phyloP scores from a whole-genome alignment of 352 stramenopile species.

The Poterioochromonas sp. region DNA sequence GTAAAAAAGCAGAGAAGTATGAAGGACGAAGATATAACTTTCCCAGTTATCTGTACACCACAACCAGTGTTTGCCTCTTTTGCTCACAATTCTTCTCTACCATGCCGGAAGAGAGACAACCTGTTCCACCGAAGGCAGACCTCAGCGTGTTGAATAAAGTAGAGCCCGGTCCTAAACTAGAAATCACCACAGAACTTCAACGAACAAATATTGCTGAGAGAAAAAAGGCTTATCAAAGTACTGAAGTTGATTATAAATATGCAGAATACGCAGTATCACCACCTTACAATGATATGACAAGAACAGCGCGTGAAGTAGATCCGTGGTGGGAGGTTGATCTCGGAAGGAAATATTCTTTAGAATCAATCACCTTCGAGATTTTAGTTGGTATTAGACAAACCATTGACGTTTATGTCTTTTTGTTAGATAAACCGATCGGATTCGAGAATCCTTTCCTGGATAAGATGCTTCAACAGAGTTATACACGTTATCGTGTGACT shows the following conservation, averaged over 20 bases:
- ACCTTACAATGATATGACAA: not conserved
- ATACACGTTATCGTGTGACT: not conserved
- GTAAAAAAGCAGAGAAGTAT: not conserved
- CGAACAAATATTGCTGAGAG: not conserved
- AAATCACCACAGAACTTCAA: conserved; percentile 6
- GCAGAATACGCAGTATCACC: not conserved
- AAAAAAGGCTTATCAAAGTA: conserved; percentile 8
- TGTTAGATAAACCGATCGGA: conserved; percentile 18
- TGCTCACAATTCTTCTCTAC: conserved; percentile 28
- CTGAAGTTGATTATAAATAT: conserved; percentile 15
- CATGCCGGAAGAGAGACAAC: not conserved
- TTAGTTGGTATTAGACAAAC: not conserved
- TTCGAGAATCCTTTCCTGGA: conserved; percentile 33
- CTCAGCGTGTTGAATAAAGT: not conserved
- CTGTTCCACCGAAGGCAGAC: not conserved
- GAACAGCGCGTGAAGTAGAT: conserved; percentile 41
- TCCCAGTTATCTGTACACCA: conserved; percentile 10
- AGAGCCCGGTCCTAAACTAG: not conserved
- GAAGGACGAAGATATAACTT: conserved; percentile 4
- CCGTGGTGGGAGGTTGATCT: conserved; percentile 47
- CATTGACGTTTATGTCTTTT: not conserved
- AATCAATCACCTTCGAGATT: conserved; percentile 6
- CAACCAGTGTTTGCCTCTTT: conserved; percentile 6
- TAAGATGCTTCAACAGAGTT: not conserved
- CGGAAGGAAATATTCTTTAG: conserved; percentile 37